Base-by-base conservation (phyloP, 176 grass and related monocot species). In the Zea mays region DNA sequence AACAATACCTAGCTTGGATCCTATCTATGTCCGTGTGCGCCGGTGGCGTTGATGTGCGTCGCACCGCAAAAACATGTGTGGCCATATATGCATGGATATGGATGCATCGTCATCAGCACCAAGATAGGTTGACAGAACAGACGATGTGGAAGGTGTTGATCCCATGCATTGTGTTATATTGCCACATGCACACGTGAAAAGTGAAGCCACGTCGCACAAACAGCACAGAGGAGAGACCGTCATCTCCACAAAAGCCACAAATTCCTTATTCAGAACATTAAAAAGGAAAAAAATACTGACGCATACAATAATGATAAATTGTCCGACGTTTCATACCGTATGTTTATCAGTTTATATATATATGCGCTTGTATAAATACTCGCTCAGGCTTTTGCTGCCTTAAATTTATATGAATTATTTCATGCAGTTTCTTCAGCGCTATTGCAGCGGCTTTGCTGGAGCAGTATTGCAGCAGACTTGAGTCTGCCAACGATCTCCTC, bases 401-500 rank as follows among this genome's bases (percentile, higher is more conserved):
- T 15, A 21, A 45, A 45, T 45, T 45, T 45, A 55, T 58, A 55
- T 52, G 1, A 15, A 8, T 0, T 20, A 67, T 77, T 77, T 47
- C 9, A 14, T 64, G n/a, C 17, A 19, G 52, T 71, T 56, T 82
- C 73, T 34, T 72, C 57, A 12, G 57, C 6, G 62, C 39, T 40
- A 38, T 38, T 66, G 73, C 49, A 49, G 73, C 48, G 48, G 58
- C n/a, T 66, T 7, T 65, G 10, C 10, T 12, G 47, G 34, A 52
- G 34, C 44, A 87, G 2, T 27, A 21, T 3, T 59, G 19, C n/a
- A 4, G 38, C 79, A 65, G 6, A 34, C 10, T 13, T 65, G 41
- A 87, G 79, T 69, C 79, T 87, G 61, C 49, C 85, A 41, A 78
- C 34, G 14, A 82, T 82, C 49, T 87, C 79, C 41, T 82, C 85